A percentile compares a stretch with the other conserved stretches of the same genome.
Evolutionary conservation across 805 yeast genomes (phyloP).

Genomic region (Ogataea pini): DNA sequence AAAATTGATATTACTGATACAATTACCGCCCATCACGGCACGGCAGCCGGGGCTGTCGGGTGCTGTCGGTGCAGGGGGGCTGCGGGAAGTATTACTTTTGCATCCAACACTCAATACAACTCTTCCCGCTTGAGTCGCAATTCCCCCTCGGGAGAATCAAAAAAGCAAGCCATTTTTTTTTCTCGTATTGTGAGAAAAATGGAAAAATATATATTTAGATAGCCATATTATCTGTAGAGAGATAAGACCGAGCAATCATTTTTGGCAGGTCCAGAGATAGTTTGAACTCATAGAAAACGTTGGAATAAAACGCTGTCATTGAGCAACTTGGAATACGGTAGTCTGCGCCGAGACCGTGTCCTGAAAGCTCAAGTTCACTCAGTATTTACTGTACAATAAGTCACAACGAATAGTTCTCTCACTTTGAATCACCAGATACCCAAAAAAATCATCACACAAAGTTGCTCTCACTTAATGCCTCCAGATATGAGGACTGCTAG

Average conservation of each 20-base stretch:
- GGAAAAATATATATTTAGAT: conserved; percentile 13
- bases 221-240: conserved; percentile 15
- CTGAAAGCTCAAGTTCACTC: not conserved
- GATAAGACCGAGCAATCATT: not conserved
- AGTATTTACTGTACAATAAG: not conserved
- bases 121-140: not conserved
- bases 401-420: not conserved
- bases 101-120: not conserved
- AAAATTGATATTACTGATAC: too few relatives aligned
- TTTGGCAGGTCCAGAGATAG: conserved; percentile 5
- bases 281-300: not conserved
- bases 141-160: conserved; percentile 1
- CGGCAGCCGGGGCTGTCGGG: too few relatives aligned
- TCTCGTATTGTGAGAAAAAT: not conserved
- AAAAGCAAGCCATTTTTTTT: conserved; percentile 22
- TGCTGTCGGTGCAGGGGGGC: too few relatives aligned
- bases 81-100: too few relatives aligned
- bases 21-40: too few relatives aligned
- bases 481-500: not conserved
- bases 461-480: not conserved
- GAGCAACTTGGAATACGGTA: not conserved
- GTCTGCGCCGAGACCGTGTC: not conserved
- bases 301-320: not conserved
- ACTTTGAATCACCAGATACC: not conserved
- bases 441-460: not conserved